A percentile compares a stretch with the other conserved stretches of the same genome.
These are phyloP conservation scores for Phycomyces nitens DNA, from an alignment of 192 early-diverging fungal genomes.

Conservation along the genomic window DNA sequence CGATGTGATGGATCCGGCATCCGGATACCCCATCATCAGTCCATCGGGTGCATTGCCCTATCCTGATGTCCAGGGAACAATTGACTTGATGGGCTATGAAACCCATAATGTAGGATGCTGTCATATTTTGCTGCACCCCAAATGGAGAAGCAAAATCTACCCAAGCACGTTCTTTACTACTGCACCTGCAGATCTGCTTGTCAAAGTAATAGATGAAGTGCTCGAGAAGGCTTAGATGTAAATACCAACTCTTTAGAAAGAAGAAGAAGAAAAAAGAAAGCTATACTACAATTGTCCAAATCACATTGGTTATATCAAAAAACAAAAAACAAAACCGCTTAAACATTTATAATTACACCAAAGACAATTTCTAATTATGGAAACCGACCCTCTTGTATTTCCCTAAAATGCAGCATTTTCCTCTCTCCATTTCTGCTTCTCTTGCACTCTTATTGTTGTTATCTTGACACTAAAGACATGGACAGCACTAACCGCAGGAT, in stretches of 20 bases:
- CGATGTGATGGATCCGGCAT: constrained; percentile 89
- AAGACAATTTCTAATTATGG: no score
- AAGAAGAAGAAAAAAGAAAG: no score
- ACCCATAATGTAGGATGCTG: constrained; percentile 81
- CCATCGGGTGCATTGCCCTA: constrained; percentile 72
- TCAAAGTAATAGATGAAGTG: constrained; percentile 30
- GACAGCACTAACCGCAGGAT: not conserved
- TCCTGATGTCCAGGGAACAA: constrained; percentile 85
- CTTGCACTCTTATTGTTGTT: constrained; percentile 5
- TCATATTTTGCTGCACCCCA: constrained; percentile 78
- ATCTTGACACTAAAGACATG: constrained; percentile 6
- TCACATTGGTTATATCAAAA: no score
- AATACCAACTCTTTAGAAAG: no score
- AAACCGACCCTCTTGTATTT: not conserved
- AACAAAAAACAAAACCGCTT: no score
- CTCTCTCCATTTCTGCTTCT: not conserved
- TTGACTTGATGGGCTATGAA: constrained; percentile 70
- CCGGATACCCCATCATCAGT: constrained; percentile 73
- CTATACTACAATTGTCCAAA: no score
- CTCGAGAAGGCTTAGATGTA: not conserved
- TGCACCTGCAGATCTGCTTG: constrained; percentile 56
- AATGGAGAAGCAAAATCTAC: constrained; percentile 88
- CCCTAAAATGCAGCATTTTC: not conserved
- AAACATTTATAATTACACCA: no score
- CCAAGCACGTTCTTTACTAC: constrained; percentile 84